Percentiles rank a stretch among this genome's conserved stretches.
phyloP scores from a whole-genome alignment of 768 basidiomycete genomes.

The Amanita thiersii region DNA sequence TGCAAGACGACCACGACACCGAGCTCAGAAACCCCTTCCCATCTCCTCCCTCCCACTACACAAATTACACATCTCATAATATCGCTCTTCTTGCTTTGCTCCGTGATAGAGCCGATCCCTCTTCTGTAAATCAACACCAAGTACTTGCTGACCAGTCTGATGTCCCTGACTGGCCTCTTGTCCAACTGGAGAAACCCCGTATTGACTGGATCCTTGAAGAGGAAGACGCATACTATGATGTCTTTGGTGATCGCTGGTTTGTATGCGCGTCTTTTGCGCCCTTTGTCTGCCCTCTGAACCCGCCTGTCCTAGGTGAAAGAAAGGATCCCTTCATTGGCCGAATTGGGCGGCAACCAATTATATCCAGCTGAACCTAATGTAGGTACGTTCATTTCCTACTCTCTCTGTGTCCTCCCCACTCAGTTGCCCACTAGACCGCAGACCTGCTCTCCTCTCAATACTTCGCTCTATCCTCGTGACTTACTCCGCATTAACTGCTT shows the following conservation, averaged over 20 bases:
- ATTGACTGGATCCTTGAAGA: slow-evolving; percentile 90
- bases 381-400: slow-evolving; percentile 29
- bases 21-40: slow-evolving; percentile 86
- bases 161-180: slow-evolving; percentile 71
- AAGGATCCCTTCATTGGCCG: slow-evolving; percentile 72
- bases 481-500: slow-evolving; percentile 65
- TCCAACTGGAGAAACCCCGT: slow-evolving; percentile 75
- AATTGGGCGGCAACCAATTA: slow-evolving; percentile 72
- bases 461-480: slow-evolving; percentile 73
- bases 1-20: slow-evolving; percentile 68
- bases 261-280: slow-evolving; percentile 36
- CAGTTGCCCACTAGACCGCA: slow-evolving; percentile 46
- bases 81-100: slow-evolving; percentile 59
- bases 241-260: slow-evolving; percentile 88
- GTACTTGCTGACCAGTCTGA: slow-evolving; percentile 63
- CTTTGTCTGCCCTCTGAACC: slow-evolving; percentile 8
- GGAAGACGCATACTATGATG: slow-evolving; percentile 60
- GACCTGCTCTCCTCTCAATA: slow-evolving; percentile 63
- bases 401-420: not conserved
- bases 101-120: slow-evolving; percentile 41
- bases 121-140: slow-evolving; percentile 48
- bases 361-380: slow-evolving; percentile 66
- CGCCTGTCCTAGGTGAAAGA: slow-evolving; percentile 59
- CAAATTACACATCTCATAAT: slow-evolving; percentile 68
- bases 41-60: slow-evolving; percentile 80